Conservation (phyloP, 2,329 filamentous ascomycete species). For the Colletotrichum paranaense region DNA sequence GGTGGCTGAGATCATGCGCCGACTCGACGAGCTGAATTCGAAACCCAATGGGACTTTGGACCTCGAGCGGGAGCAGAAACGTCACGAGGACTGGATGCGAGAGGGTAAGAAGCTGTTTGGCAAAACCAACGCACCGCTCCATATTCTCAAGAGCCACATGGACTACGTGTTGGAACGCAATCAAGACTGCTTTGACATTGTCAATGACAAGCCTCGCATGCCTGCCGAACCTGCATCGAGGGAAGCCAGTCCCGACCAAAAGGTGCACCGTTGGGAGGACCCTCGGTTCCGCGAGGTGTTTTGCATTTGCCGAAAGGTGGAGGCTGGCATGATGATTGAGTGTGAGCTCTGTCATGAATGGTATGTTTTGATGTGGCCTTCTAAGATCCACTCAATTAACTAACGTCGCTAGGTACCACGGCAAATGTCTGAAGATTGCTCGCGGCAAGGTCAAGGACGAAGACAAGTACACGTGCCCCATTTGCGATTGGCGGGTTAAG, state of each 20-base stretch:
- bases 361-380: conserved; percentile 59
- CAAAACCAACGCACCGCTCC: conserved; percentile 95
- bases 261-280: conserved; percentile 68
- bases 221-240: conserved; percentile 93
- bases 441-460: conserved; percentile 98
- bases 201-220: conserved; percentile 84
- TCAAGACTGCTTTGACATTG: conserved; percentile 88
- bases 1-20: conserved; percentile 89
- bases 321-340: conserved; percentile 99
- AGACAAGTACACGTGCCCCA: conserved; percentile 97
- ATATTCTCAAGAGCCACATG: conserved; percentile 95
- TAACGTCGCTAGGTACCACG: conserved; percentile 79
- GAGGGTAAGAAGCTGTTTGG: conserved; percentile 98
- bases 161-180: conserved; percentile 93
- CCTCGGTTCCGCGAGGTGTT: conserved; percentile 83
- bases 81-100: conserved; percentile 99
- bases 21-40: conserved; percentile 88
- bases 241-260: conserved; percentile 72
- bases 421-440: conserved; percentile 97
- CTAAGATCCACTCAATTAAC: conserved; percentile 24
- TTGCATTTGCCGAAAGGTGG: conserved; percentile 92
- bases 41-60: conserved; percentile 93
- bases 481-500: conserved; percentile 97
- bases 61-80: conserved; percentile 91
- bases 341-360: conserved; percentile 98